phyloP scores from a whole-genome alignment of 306 rosid species.

The Rubus parviflorus region DNA sequence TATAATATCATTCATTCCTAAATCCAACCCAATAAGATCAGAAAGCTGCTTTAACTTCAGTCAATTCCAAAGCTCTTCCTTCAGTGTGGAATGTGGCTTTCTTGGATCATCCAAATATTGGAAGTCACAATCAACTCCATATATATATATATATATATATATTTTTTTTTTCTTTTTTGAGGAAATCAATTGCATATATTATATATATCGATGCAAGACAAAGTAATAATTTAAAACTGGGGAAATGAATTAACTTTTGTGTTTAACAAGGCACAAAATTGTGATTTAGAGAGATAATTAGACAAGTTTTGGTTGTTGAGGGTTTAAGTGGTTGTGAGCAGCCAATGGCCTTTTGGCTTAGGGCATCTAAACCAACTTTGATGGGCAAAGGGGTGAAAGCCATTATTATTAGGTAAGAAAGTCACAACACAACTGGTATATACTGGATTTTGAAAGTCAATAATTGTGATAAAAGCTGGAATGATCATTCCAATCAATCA shows the following conservation, averaged over 20 bases:
- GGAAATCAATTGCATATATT: neutral
- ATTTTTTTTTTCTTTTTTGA: too few relatives aligned
- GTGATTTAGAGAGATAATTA: neutral
- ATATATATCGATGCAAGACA: neutral
- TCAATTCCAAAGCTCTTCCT: neutral
- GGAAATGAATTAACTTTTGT: neutral
- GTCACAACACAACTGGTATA: neutral
- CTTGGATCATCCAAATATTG: slow-evolving; percentile 9
- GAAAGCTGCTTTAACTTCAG: neutral
- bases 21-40: neutral
- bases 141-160: too few relatives aligned
- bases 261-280: neutral
- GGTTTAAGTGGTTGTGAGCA: too few relatives aligned
- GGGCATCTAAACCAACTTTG: neutral
- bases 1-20: neutral
- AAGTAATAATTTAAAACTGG: neutral
- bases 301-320: neutral
- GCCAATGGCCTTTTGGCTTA: too few relatives aligned
- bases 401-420: neutral
- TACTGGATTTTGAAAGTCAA: neutral
- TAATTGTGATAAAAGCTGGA: neutral
- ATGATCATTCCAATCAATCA: neutral
- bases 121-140: neutral
- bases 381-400: neutral
- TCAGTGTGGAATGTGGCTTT: neutral